These are phyloP conservation scores for Lichtheimia ornata DNA, from an alignment of 371 early-diverging fungal genomes.

Conservation along the genomic window DNA sequence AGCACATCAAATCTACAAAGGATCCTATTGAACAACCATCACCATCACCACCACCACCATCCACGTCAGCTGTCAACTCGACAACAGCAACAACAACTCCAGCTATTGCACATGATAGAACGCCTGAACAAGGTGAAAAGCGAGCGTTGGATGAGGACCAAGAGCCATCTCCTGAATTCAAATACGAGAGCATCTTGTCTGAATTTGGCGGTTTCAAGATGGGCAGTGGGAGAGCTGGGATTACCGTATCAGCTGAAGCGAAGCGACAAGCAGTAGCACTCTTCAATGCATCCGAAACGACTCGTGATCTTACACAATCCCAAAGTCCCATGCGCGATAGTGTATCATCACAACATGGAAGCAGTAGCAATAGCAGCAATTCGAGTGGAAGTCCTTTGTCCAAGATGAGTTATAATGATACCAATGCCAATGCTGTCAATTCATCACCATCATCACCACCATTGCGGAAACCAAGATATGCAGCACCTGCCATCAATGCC, in stretches of 20 bases:
- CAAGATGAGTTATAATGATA: no score
- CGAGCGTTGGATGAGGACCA: conserved; percentile 21
- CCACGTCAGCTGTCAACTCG: background rate
- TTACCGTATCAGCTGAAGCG: conserved; percentile 23
- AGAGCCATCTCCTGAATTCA: conserved; percentile 6
- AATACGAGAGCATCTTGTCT: conserved; percentile 21
- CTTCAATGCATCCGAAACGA: conserved; percentile 15
- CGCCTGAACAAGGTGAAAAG: conserved; percentile 5
- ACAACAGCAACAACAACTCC: no score
- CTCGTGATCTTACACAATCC: conserved; percentile 8
- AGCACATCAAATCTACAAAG: background rate
- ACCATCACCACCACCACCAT: background rate
- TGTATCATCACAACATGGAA: background rate
- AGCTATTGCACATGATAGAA: background rate
- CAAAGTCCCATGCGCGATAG: background rate
- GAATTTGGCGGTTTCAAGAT: conserved; percentile 31
- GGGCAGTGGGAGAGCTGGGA: conserved; percentile 11
- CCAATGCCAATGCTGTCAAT: no score
- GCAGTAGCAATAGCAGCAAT: background rate
- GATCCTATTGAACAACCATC: background rate
- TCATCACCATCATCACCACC: no score
- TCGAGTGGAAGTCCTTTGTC: no score
- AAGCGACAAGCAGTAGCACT: conserved; percentile 27
- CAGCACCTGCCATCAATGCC: no score
- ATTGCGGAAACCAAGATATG: no score